Evolutionary conservation across 31 red algal genomes (phyloP), one percentile per base, ranked within the genome.

Genomic region (Odonthalia washingtoniensis): DNA sequence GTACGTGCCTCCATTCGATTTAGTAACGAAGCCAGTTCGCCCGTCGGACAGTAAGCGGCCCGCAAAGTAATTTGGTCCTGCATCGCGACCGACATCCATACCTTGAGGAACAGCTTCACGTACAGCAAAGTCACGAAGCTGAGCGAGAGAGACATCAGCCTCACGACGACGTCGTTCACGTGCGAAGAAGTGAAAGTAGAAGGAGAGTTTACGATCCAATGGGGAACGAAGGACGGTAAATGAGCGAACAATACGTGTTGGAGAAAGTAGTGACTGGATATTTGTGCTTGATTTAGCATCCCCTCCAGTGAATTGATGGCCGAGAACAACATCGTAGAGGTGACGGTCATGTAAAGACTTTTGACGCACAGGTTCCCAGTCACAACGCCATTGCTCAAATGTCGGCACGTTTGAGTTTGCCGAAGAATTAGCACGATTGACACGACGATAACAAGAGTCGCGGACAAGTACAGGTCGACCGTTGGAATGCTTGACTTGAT

Each of bases 101-200:
- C 80, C 74, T 26, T 64, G 77, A 34, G 18, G 24, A 36, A 82
- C 39, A 37, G 77, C 85, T 36, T 87, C 82, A 63, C 53, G 77
- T 69, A 92, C 76, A 42, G 85, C 43, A 63, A 92, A 92, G 35
- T 85, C 65, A 33, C 81, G 81, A 27, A 92, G 46, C 62, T 92
- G 82, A 21, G 80, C 66, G 40, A 81, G 85, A n/a, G 82, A 62
- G 3, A 92, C 76, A 39, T 86, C 81, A 42, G 46, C 49, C 65
- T 85, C 90, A 42, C 72, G 78, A 52, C 90, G 46, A 30, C 90
- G 82, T 4, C 81, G 67, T 49, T 92, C 83, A 24, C 90, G 42
- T 12, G 86, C 90, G 38, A 92, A 92, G 57, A 92, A 92, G 61
- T 92, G 90, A 66, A 74, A 92, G 66, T 75, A 92, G 68, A 92